Evolutionary conservation across 2,329 filamentous ascomycete genomes (phyloP).

Genomic region (Penicillium sp.): DNA sequence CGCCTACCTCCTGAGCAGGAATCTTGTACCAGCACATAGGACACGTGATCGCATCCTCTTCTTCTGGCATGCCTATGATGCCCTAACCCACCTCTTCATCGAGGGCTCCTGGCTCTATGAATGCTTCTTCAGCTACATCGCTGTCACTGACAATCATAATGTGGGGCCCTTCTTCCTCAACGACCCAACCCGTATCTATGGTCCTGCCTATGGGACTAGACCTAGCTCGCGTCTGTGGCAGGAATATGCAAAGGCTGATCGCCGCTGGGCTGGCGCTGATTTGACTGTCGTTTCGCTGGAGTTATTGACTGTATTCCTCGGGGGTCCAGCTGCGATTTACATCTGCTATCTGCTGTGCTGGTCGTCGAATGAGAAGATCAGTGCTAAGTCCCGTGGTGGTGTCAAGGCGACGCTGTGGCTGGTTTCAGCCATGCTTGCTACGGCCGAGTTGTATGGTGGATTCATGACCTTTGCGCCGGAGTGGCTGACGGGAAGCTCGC

Average conservation of each 20-base stretch:
- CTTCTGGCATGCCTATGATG: conserved; percentile 93
- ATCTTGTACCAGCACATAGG: conserved; percentile 54
- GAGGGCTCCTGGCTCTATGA: conserved; percentile 92
- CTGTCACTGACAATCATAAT: conserved; percentile 39
- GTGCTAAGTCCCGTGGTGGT: conserved; percentile 21
- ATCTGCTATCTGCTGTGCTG: conserved; percentile 54
- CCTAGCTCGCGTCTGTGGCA: conserved; percentile 60
- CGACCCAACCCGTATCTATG: conserved; percentile 55
- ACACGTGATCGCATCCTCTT: conserved; percentile 71
- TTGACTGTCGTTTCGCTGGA: conserved; percentile 59
- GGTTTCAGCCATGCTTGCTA: conserved; percentile 58
- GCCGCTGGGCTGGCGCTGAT: conserved; percentile 59
- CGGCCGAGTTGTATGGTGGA: conserved; percentile 62
- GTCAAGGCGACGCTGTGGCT: conserved; percentile 50
- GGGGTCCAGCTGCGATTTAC: conserved; percentile 57
- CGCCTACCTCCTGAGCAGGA: conserved; percentile 51
- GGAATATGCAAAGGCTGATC: conserved; percentile 65
- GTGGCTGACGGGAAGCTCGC: conserved; percentile 59
- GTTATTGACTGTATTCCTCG: conserved; percentile 59
- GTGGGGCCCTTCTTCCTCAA: conserved; percentile 52
- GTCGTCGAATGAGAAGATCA: conserved; percentile 19
- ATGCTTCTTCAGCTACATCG: conserved; percentile 73
- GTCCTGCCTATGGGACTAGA: conserved; percentile 55
- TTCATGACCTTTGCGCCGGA: conserved; percentile 67
- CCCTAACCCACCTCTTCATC: conserved; percentile 84